These are phyloP conservation scores for Cladophialophora exuberans DNA, from an alignment of 2,329 filamentous ascomycete genomes.

Conservation along the genomic window DNA sequence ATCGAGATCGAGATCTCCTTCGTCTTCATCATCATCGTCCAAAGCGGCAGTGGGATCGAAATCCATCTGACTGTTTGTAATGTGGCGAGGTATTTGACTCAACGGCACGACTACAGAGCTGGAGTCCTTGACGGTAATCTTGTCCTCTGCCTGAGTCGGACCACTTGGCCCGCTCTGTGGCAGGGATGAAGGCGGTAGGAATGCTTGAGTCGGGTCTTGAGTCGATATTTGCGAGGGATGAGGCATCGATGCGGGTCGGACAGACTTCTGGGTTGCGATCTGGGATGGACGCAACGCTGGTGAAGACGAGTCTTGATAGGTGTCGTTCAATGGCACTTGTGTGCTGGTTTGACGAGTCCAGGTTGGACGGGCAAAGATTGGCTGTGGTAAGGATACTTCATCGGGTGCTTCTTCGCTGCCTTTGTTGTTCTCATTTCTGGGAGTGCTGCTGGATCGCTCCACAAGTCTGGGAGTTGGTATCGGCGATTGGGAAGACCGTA, in stretches of 20 bases:
- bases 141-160: conserved; percentile 8
- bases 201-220: conserved; percentile 32
- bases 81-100: conserved; percentile 28
- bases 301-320: conserved; percentile 13
- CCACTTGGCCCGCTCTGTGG: conserved; percentile 11
- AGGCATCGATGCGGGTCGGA: conserved; percentile 32
- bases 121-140: conserved; percentile 34
- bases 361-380: conserved; percentile 9
- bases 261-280: conserved; percentile 23
- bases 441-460: conserved; percentile 1
- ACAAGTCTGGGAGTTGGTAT: conserved; percentile 22
- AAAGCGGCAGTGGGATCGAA: conserved; percentile 13
- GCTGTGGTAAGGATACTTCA: conserved; percentile 18
- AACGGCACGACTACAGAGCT: conserved; percentile 25
- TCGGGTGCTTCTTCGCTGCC: conserved; percentile 11
- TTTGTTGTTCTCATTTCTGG: background rate
- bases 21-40: conserved; percentile 20
- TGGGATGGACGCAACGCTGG: conserved; percentile 19
- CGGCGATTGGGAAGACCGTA: conserved; percentile 7
- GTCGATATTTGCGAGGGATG: conserved; percentile 34
- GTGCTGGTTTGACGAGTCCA: conserved; percentile 20
- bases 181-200: conserved; percentile 21
- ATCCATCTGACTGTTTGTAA: conserved; percentile 14
- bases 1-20: conserved; percentile 28
- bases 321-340: conserved; percentile 30